Evolutionary conservation across 768 basidiomycete species (phyloP).

Genomic region (Serendipita sp.): DNA sequence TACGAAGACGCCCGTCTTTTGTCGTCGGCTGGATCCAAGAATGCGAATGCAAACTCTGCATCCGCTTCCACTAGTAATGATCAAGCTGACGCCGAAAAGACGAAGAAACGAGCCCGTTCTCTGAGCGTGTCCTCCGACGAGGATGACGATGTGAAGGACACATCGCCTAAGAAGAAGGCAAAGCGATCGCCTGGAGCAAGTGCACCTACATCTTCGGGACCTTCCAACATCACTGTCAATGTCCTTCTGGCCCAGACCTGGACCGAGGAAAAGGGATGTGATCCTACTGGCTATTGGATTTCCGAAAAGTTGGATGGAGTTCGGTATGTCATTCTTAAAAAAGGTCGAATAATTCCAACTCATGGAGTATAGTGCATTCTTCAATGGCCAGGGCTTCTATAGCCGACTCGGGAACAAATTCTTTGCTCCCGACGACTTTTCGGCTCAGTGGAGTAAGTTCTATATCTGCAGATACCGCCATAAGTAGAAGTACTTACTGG

Average conservation of each 20-base stretch:
- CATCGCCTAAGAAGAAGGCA: constrained; percentile 4
- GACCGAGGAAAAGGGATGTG: constrained; percentile 36
- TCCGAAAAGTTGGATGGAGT: constrained; percentile 50
- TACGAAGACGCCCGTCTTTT: constrained; percentile 28
- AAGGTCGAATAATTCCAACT: neutral
- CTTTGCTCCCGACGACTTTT: constrained; percentile 40
- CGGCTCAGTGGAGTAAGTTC: constrained; percentile 29
- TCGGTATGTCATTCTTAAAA: constrained; percentile 23
- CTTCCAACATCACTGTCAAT: constrained; percentile 25
- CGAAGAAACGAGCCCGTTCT: neutral
- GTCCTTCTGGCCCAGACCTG: constrained; percentile 41
- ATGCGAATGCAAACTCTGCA: neutral
- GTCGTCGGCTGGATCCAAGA: constrained; percentile 13
- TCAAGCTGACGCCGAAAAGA: neutral
- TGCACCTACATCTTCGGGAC: neutral
- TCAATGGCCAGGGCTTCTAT: constrained; percentile 35
- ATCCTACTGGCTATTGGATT: constrained; percentile 46
- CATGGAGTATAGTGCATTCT: constrained; percentile 27
- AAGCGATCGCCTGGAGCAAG: neutral
- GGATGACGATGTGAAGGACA: constrained; percentile 11
- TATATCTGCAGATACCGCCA: neutral
- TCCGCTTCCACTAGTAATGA: neutral
- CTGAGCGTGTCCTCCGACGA: neutral
- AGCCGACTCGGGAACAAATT: constrained; percentile 46
- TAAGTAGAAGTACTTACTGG: neutral